phyloP scores from a whole-genome alignment of 768 basidiomycete species.

The Harrya chromipes region DNA sequence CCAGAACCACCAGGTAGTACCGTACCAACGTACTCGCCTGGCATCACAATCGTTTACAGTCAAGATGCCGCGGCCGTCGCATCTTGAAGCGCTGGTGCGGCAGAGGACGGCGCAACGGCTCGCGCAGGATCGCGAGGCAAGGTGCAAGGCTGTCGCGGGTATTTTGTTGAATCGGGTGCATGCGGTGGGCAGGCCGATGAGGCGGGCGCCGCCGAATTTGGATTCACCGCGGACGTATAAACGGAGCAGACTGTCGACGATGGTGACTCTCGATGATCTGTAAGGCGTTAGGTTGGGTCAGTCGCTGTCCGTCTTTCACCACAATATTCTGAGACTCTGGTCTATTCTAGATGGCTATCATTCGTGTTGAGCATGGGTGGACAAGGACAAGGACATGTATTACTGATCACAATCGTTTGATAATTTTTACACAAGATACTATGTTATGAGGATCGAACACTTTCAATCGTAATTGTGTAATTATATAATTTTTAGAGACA shows the following conservation, averaged over 20 bases:
- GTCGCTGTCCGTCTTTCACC: neutral
- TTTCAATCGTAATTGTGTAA: constrained; percentile 8
- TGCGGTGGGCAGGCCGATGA: constrained; percentile 50
- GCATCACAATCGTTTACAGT: constrained; percentile 27
- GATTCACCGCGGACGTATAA: constrained; percentile 41
- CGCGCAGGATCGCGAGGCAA: constrained; percentile 38
- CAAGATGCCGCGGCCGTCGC: constrained; percentile 22
- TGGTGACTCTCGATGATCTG: constrained; percentile 44
- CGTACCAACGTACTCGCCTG: constrained; percentile 28
- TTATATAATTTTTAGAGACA: constrained; percentile 7
- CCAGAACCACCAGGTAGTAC: constrained; percentile 10
- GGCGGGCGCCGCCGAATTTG: constrained; percentile 35
- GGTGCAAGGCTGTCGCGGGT: constrained; percentile 54
- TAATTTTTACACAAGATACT: neutral
- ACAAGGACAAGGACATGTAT: no score
- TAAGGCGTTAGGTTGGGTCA: constrained; percentile 13
- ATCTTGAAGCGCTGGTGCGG: constrained; percentile 27
- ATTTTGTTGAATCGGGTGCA: constrained; percentile 54
- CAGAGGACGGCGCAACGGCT: constrained; percentile 31
- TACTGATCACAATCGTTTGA: neutral
- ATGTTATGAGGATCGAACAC: neutral
- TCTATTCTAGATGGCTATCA: neutral
- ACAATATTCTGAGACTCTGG: neutral
- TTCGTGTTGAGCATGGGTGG: constrained; percentile 17
- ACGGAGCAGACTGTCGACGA: constrained; percentile 51